These are phyloP conservation scores for Colletotrichum sp. DNA, from an alignment of 2,329 filamentous ascomycete genomes.

Conservation along the genomic window DNA sequence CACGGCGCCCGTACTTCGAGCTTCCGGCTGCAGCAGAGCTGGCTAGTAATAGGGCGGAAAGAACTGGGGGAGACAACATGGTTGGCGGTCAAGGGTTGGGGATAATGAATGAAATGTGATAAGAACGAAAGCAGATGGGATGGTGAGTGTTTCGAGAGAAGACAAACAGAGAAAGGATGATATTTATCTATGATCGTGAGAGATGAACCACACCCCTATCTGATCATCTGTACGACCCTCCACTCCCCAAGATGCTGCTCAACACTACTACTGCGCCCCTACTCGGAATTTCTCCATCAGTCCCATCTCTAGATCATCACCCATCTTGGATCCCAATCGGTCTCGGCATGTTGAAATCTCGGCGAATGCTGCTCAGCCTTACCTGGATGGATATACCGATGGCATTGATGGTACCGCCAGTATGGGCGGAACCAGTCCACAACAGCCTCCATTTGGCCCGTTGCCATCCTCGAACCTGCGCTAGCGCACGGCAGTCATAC, in stretches of 20 bases:
- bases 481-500: neutral
- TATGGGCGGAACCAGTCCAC: neutral
- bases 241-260: neutral
- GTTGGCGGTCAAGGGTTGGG: neutral
- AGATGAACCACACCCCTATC: neutral
- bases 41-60: conserved; percentile 22
- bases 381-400: neutral
- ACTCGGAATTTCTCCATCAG: neutral
- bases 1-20: neutral
- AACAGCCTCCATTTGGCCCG: neutral
- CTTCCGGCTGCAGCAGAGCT: neutral
- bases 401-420: neutral
- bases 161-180: neutral
- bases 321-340: neutral
- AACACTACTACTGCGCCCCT: neutral
- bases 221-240: neutral
- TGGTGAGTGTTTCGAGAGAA: neutral
- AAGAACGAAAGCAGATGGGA: neutral
- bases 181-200: neutral
- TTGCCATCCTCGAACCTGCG: neutral
- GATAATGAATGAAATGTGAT: neutral
- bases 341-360: neutral
- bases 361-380: neutral
- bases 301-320: neutral
- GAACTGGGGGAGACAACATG: conserved; percentile 29